A percentile compares a stretch with the other conserved stretches of the same genome.
These are phyloP conservation scores for Obelidium mucronatum DNA, from an alignment of 192 early-diverging fungal genomes.

Conservation along the genomic window DNA sequence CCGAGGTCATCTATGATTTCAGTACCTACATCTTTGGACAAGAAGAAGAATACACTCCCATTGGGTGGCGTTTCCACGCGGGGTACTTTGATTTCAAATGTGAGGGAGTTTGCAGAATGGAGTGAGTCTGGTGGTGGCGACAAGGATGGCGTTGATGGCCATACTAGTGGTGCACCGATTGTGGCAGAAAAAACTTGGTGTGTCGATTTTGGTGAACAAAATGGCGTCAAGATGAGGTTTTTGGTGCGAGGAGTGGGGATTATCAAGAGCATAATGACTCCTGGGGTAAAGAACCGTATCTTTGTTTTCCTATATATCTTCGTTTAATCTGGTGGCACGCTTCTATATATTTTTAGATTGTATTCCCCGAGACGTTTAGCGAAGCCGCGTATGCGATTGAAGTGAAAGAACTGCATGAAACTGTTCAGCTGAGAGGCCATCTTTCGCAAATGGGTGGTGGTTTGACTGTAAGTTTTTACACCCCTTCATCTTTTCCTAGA, in stretches of 20 bases:
- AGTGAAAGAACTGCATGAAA: slow-evolving; percentile 10
- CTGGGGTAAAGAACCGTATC: too few species aligned
- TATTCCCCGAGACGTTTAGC: slow-evolving; percentile 20
- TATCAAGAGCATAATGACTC: not conserved
- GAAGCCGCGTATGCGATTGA: slow-evolving; percentile 23
- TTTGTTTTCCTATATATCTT: too few species aligned
- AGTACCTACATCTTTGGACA: not conserved
- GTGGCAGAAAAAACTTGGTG: not conserved
- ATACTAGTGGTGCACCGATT: too few species aligned
- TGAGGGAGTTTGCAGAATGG: slow-evolving; percentile 1
- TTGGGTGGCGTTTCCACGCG: slow-evolving; percentile 27
- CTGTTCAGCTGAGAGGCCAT: slow-evolving; percentile 11
- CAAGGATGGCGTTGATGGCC: too few species aligned
- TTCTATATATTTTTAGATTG: too few species aligned
- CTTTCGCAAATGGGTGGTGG: slow-evolving; percentile 30
- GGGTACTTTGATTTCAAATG: slow-evolving; percentile 8
- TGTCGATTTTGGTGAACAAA: slow-evolving; percentile 3
- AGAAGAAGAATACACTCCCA: not conserved
- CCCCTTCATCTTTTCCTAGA: not conserved
- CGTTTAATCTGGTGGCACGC: too few species aligned
- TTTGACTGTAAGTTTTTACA: not conserved
- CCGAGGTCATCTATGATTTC: not conserved
- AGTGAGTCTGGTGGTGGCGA: not conserved
- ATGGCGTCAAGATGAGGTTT: slow-evolving; percentile 4
- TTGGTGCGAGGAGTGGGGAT: not conserved